Evolutionary conservation across 2,329 filamentous ascomycete species (phyloP), one percentile per base, ranked within the genome.

Genomic region (Scedosporium dehoogii): DNA sequence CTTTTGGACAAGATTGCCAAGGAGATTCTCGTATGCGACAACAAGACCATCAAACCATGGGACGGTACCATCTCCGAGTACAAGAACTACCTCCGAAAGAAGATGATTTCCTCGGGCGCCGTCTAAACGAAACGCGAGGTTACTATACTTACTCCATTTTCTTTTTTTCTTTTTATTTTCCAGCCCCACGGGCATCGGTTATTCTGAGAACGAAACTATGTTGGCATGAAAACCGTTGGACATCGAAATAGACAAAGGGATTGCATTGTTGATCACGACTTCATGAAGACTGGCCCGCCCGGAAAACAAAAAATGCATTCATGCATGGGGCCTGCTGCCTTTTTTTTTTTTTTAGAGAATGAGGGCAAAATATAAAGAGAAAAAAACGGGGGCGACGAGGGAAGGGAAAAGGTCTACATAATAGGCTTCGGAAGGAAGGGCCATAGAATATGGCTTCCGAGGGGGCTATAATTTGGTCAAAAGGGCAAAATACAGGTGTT

Each of bases 1-100:
- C 82, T 99, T 72, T 87, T 99, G 68, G 94, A 99, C 85, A 97
- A 96, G 84, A 97, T 99, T 75, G 94, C 94, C 70, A 99, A 99
- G 85, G 91, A 99, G 77, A 99, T 99, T 77, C 87, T 99, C 79
- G 94, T 99, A 63, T 99, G 96, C 78, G 94, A 99, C 81, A 92
- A 99, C 86, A 92, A 92, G 84, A 92, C 92, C 14, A 92, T 97
- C 70, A 87, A 84, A 70, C 79, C 85, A 71, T 99, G 94, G 94
- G 87, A 93, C 66, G 93, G 93, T 70, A 80, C 78, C 67, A 99
- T 99, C 72, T 88, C 88, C 69, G 87, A 92, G 64, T 99, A 99
- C 90, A 99, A 99, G 90, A 90, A 96, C 80, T 86, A 97, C 79
- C 85, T 99, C 72, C 88, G 93, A 75, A 97, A 97, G 88, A 97